A percentile compares a stretch with the other conserved stretches of the same genome.
Conservation (phyloP, 495 filamentous ascomycete genomes). For the Polyplosphaeria fusca region DNA sequence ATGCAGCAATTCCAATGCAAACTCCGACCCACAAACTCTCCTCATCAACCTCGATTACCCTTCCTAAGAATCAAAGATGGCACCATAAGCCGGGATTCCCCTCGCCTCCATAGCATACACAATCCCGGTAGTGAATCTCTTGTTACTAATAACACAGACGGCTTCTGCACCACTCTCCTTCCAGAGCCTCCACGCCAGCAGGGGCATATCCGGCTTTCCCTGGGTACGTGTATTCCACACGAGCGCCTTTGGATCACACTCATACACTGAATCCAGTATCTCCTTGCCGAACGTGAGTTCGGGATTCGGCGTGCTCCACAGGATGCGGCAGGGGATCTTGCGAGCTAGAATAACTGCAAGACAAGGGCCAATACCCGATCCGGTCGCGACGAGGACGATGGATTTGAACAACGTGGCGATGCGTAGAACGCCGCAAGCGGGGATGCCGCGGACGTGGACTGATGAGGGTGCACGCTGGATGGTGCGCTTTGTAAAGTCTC, state of each 20-base stretch:
- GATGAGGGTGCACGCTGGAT: conserved; percentile 27
- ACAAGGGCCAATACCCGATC: conserved; percentile 40
- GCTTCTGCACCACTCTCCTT: conserved; percentile 64
- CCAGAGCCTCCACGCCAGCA: conserved; percentile 56
- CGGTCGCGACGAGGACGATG: conserved; percentile 34
- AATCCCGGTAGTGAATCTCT: conserved; percentile 64
- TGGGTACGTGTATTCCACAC: conserved; percentile 53
- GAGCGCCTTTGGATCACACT: conserved; percentile 53
- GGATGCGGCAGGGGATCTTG: conserved; percentile 48
- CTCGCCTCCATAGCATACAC: conserved; percentile 70
- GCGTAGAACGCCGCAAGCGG: conserved; percentile 26
- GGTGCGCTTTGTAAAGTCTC: conserved; percentile 32
- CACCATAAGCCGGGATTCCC: conserved; percentile 69
- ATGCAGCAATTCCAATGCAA: no score
- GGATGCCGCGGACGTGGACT: conserved; percentile 27
- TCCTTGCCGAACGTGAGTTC: conserved; percentile 52
- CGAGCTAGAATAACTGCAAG: conserved; percentile 26
- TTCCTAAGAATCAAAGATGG: conserved; percentile 81
- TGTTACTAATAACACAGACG: conserved; percentile 74
- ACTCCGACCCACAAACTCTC: no score
- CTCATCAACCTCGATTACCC: no score
- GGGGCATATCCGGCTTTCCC: conserved; percentile 54
- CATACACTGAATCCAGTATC: conserved; percentile 50
- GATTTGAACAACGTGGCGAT: conserved; percentile 30
- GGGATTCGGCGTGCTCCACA: conserved; percentile 59